These are phyloP conservation scores for Xylariaceae sp. DNA, from an alignment of 2,329 filamentous ascomycete genomes.

Conservation along the genomic window DNA sequence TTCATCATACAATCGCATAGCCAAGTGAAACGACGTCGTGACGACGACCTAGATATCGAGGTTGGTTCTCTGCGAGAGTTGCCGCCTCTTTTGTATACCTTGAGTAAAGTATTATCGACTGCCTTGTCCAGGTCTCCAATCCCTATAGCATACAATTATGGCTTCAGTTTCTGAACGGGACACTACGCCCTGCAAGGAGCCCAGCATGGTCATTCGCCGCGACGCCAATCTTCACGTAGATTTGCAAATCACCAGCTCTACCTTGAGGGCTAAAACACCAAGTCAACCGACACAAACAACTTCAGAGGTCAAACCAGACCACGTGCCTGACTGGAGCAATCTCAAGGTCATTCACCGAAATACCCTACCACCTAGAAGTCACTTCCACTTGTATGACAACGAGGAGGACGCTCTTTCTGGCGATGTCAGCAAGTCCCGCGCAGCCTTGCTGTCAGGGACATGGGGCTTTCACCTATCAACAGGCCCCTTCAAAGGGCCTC, in stretches of 20 bases:
- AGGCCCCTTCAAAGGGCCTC: constrained; percentile 53
- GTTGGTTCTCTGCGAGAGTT: too few relatives aligned
- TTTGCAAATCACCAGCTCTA: constrained; percentile 21
- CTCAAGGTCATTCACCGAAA: constrained; percentile 64
- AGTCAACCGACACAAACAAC: neutral
- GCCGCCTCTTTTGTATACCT: too few relatives aligned
- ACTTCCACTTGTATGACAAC: constrained; percentile 60
- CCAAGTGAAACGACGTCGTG: too few relatives aligned
- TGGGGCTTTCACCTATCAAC: constrained; percentile 60
- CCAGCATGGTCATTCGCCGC: constrained; percentile 24
- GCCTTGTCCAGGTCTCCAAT: too few relatives aligned
- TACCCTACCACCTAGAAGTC: constrained; percentile 60
- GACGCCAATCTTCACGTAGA: constrained; percentile 33
- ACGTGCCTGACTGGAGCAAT: constrained; percentile 65
- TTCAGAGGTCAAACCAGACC: constrained; percentile 38
- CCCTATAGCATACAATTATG: constrained; percentile 10
- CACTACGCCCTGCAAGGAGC: neutral
- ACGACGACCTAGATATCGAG: too few relatives aligned
- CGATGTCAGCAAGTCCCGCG: constrained; percentile 47
- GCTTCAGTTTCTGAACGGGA: neutral
- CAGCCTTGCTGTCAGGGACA: constrained; percentile 54
- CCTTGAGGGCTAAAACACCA: neutral
- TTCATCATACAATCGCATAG: too few relatives aligned
- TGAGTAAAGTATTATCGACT: too few relatives aligned
- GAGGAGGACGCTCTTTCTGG: constrained; percentile 55